phyloP scores from a whole-genome alignment of 352 stramenopile genomes.

The Thalassiosira livingstoniorum region DNA sequence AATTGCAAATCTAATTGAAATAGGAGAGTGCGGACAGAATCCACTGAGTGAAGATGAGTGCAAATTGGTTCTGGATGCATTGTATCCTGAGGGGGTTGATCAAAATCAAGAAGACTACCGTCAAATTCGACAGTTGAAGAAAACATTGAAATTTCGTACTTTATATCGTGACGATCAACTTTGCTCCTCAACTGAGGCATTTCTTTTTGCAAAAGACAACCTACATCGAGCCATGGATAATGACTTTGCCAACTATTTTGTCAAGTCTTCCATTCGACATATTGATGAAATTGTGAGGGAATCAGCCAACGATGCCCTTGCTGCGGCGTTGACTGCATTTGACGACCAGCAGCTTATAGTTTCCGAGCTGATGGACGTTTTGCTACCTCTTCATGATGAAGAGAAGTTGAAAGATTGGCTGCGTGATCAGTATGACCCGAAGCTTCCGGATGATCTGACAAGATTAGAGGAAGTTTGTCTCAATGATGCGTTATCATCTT shows the following conservation, averaged over 20 bases:
- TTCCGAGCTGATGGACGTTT: conserved; percentile 46
- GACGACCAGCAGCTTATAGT: conserved; percentile 56
- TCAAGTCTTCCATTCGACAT: conserved; percentile 60
- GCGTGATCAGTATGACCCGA: conserved; percentile 46
- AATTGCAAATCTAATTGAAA: conserved; percentile 39
- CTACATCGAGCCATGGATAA: conserved; percentile 56
- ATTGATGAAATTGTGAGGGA: conserved; percentile 61
- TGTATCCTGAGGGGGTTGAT: conserved; percentile 58
- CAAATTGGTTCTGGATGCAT: conserved; percentile 51
- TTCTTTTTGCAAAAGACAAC: conserved; percentile 55
- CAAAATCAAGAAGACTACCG: conserved; percentile 60
- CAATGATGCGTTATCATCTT: conserved; percentile 53
- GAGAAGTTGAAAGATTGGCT: conserved; percentile 64
- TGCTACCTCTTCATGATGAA: conserved; percentile 34
- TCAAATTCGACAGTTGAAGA: conserved; percentile 54
- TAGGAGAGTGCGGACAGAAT: conserved; percentile 54
- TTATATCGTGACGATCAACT: conserved; percentile 57
- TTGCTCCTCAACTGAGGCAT: conserved; percentile 35
- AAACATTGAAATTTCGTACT: conserved; percentile 49
- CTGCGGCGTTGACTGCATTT: conserved; percentile 54
- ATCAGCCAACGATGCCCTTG: conserved; percentile 56
- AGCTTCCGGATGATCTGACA: conserved; percentile 60
- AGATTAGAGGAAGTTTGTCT: conserved; percentile 51
- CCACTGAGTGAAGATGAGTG: conserved; percentile 49
- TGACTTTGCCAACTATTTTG: conserved; percentile 59